These are phyloP conservation scores for Myxozyma lipomycoides DNA, from an alignment of 805 yeast species.

Conservation along the genomic window DNA sequence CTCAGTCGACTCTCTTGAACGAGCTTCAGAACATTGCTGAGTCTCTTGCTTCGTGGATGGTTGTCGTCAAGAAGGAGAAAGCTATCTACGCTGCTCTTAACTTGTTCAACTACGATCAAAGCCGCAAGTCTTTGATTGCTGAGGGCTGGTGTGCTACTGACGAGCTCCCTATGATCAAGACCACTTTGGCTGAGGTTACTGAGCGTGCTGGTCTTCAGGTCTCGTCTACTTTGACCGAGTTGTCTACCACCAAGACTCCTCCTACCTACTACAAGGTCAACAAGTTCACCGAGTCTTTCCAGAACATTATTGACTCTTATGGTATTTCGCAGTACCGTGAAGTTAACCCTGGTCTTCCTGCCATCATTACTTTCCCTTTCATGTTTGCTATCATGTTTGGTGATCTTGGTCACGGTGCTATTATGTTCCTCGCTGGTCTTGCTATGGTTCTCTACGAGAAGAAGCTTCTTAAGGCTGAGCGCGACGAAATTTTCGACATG, in stretches of 20 bases:
- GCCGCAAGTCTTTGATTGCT: constrained; percentile 82
- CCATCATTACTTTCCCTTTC: constrained; percentile 93
- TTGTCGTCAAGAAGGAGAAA: constrained; percentile 68
- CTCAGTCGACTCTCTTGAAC: constrained; percentile 63
- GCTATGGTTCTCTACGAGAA: constrained; percentile 70
- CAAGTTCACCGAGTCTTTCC: constrained; percentile 91
- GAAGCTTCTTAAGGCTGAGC: constrained; percentile 59
- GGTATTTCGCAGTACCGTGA: constrained; percentile 92
- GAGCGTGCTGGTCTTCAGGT: constrained; percentile 45
- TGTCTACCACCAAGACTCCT: constrained; percentile 78
- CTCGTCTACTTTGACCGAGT: constrained; percentile 49
- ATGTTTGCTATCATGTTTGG: constrained; percentile 99
- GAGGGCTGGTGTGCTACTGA: constrained; percentile 96
- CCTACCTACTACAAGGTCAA: constrained; percentile 95
- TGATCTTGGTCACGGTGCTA: constrained; percentile 93
- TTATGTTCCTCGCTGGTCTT: constrained; percentile 70
- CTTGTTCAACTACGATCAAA: constrained; percentile 71
- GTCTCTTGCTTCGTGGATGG: constrained; percentile 71
- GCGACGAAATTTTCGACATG: constrained; percentile 96
- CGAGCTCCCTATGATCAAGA: constrained; percentile 63
- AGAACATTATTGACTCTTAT: constrained; percentile 89
- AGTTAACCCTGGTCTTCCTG: constrained; percentile 93
- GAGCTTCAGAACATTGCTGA: constrained; percentile 77
- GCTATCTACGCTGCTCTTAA: constrained; percentile 76
- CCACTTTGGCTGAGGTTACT: constrained; percentile 61